These are phyloP conservation scores for Suillus hirtellus DNA, from an alignment of 768 basidiomycete genomes.

Conservation along the genomic window DNA sequence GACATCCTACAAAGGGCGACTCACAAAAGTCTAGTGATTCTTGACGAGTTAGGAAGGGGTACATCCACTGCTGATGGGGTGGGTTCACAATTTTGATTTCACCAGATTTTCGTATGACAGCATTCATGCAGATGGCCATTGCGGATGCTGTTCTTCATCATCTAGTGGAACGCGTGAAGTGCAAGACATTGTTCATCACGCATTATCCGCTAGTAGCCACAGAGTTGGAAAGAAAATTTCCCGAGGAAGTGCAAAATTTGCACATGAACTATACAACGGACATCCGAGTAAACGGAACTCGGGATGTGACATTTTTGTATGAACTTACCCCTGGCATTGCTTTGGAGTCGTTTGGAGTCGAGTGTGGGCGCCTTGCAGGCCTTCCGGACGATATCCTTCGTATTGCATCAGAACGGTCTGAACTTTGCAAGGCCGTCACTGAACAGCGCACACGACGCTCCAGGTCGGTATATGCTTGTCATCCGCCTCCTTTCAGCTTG, in stretches of 20 bases:
- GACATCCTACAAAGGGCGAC: slow-evolving; percentile 84
- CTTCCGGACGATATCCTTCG: slow-evolving; percentile 70
- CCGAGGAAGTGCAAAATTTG: slow-evolving; percentile 65
- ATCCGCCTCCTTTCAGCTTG: not conserved
- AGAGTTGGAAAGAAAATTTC: slow-evolving; percentile 60
- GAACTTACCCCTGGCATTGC: slow-evolving; percentile 70
- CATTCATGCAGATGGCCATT: slow-evolving; percentile 69
- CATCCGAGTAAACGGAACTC: slow-evolving; percentile 64
- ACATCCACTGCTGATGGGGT: slow-evolving; percentile 92
- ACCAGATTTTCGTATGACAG: slow-evolving; percentile 12
- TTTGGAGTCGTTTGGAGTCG: slow-evolving; percentile 86
- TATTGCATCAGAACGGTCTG: slow-evolving; percentile 56
- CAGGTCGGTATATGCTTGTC: slow-evolving; percentile 37
- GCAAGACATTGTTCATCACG: slow-evolving; percentile 89
- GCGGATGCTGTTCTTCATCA: slow-evolving; percentile 80
- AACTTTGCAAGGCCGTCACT: slow-evolving; percentile 54
- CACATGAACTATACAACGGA: slow-evolving; percentile 87
- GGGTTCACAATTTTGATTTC: slow-evolving; percentile 19
- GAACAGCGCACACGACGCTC: slow-evolving; percentile 50
- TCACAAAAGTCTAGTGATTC: slow-evolving; percentile 75
- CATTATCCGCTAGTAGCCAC: slow-evolving; percentile 89
- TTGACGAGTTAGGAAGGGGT: slow-evolving; percentile 89
- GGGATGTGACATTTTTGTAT: slow-evolving; percentile 89
- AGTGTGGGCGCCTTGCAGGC: slow-evolving; percentile 87
- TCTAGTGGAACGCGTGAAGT: slow-evolving; percentile 55